Evolutionary conservation across 352 stramenopile genomes (phyloP).

Genomic region (Aphanomyces euteiches): DNA sequence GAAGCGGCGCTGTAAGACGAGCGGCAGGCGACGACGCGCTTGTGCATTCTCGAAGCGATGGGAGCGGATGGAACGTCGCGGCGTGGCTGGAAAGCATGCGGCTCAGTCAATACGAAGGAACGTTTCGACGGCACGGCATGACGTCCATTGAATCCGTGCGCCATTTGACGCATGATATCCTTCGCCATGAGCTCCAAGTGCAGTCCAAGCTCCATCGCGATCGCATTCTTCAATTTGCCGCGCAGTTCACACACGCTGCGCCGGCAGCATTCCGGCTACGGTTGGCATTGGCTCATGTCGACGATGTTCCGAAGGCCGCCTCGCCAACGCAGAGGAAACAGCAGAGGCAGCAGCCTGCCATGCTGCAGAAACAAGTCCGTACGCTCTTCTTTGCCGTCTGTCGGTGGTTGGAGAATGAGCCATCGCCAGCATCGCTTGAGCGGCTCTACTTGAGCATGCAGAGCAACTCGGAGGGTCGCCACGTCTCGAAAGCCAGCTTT

Average conservation of each 20-base stretch:
- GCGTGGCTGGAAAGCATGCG: slow-evolving; percentile 11
- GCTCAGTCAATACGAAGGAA: slow-evolving; percentile 4
- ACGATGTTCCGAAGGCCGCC: background rate
- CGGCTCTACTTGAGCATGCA: slow-evolving; percentile 9
- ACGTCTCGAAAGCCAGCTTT: slow-evolving; percentile 16
- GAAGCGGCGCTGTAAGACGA: no score
- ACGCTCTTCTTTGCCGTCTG: slow-evolving; percentile 23
- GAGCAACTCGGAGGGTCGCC: background rate
- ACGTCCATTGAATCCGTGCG: background rate
- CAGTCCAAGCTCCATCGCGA: slow-evolving; percentile 26
- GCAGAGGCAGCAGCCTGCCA: background rate
- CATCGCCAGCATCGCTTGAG: slow-evolving; percentile 2
- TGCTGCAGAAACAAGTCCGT: slow-evolving; percentile 13
- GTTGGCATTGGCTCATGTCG: slow-evolving; percentile 12
- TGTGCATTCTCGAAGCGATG: no score
- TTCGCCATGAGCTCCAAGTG: slow-evolving; percentile 10
- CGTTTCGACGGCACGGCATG: slow-evolving; percentile 8
- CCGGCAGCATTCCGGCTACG: slow-evolving; percentile 8
- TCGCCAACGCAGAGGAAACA: no score
- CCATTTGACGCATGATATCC: background rate
- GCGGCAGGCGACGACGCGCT: no score
- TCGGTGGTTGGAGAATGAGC: slow-evolving; percentile 12
- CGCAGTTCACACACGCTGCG: background rate
- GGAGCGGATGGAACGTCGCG: background rate
- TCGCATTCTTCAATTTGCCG: slow-evolving; percentile 14